These are phyloP conservation scores for Colletotrichum viniferum DNA, from an alignment of 2,329 filamentous ascomycete genomes.

Conservation along the genomic window DNA sequence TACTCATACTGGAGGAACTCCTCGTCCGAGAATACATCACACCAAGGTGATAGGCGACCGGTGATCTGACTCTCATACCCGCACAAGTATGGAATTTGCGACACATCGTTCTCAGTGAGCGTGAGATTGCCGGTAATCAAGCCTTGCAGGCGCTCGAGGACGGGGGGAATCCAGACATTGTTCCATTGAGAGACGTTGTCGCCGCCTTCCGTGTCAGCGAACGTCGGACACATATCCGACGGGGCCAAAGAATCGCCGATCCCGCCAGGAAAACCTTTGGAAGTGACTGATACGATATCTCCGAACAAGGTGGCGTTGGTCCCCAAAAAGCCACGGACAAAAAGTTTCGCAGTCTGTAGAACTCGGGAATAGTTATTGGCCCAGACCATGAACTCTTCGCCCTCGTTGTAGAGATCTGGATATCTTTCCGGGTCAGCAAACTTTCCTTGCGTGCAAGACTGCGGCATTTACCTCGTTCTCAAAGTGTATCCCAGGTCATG, in stretches of 20 bases:
- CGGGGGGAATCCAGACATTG: constrained; percentile 54
- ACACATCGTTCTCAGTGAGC: constrained; percentile 57
- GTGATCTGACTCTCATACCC: constrained; percentile 74
- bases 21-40: constrained; percentile 63
- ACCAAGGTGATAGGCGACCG: constrained; percentile 65
- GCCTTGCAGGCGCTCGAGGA: constrained; percentile 57
- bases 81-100: constrained; percentile 70
- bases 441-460: neutral
- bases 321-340: constrained; percentile 65
- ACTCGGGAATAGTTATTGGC: constrained; percentile 70
- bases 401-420: constrained; percentile 53
- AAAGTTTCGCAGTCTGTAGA: constrained; percentile 65
- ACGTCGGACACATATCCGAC: constrained; percentile 66
- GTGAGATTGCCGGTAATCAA: constrained; percentile 59
- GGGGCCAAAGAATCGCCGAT: constrained; percentile 68
- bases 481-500: constrained; percentile 60
- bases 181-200: constrained; percentile 52
- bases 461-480: constrained; percentile 39
- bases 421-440: constrained; percentile 33
- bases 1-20: constrained; percentile 71
- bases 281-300: constrained; percentile 62
- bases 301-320: constrained; percentile 56
- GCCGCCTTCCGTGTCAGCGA: constrained; percentile 57
- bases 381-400: constrained; percentile 62
- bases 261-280: constrained; percentile 51